These are phyloP conservation scores for Moesziomyces sp. DNA, from an alignment of 1,284 basidiomycete species.

Conservation along the genomic window DNA sequence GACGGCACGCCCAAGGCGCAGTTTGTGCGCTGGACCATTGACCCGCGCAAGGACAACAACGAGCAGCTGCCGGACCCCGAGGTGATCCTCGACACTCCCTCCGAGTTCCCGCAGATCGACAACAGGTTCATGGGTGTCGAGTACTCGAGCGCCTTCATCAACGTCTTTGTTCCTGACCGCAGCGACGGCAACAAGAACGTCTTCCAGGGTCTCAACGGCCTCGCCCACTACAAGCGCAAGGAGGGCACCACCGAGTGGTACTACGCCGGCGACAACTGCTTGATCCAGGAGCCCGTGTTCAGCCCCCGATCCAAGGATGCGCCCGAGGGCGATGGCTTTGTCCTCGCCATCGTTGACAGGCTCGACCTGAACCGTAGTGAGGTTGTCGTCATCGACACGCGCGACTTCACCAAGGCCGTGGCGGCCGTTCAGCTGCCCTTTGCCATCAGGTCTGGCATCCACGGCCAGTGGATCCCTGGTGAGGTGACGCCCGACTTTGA, in stretches of 20 bases:
- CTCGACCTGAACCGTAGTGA: conserved; percentile 36
- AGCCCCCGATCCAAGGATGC: conserved; percentile 32
- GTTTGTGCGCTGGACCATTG: conserved; percentile 35
- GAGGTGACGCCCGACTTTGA: conserved; percentile 28
- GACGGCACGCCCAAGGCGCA: conserved; percentile 26
- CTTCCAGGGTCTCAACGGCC: conserved; percentile 35
- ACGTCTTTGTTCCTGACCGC: conserved; percentile 30
- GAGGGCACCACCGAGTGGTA: conserved; percentile 25
- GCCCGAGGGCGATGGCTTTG: conserved; percentile 37
- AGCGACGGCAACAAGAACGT: conserved; percentile 35
- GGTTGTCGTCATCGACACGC: conserved; percentile 39
- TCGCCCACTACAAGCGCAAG: conserved; percentile 26
- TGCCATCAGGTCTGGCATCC: conserved; percentile 27
- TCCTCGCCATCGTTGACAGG: conserved; percentile 37
- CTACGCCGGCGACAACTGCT: conserved; percentile 33
- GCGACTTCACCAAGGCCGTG: conserved; percentile 24
- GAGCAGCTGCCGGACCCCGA: conserved; percentile 25
- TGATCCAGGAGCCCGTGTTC: conserved; percentile 47
- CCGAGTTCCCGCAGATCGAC: conserved; percentile 42
- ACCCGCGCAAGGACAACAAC: conserved; percentile 29
- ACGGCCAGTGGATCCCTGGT: conserved; percentile 30
- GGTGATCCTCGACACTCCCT: conserved; percentile 33
- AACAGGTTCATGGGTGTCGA: conserved; percentile 34
- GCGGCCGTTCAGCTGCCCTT: conserved; percentile 25
- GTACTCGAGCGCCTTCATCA: conserved; percentile 30